Evolutionary conservation across 768 basidiomycete species (phyloP), one percentile per base, ranked within the genome.

Genomic region (Kwoniella europaea): DNA sequence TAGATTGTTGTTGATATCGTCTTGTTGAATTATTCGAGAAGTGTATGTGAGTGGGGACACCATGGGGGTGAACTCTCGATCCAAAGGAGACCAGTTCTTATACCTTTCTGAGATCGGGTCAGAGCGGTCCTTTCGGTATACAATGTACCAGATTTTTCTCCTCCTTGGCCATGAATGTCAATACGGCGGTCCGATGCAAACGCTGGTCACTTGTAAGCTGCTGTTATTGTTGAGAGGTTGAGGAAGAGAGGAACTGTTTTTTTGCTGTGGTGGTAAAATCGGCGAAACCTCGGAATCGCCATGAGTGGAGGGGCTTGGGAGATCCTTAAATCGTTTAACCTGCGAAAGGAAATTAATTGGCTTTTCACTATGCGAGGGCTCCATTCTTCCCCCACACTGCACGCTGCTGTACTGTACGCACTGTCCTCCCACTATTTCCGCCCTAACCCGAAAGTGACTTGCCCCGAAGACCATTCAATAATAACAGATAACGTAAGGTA

Each of bases 21-120:
- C 46, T 50, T 13, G 46, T 50, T 50, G 46, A 15, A 35, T 35
- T 35, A 4, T 35, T 35, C 35, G 35, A 35, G 35, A 35, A 35
- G 35, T 35, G 35, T 35, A 35, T 35, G 35, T 35, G 35, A 35
- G 12, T 61, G 59, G 59, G 42, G 59, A 61, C 59, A 61, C 59
- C 59, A 41, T 35, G 59, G 59, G 59, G 59, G 27, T 24, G 59
- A 29, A 27, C 29, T n/a, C 29, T 27, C 27, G 20, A 5, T 35
- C 13, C 15, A 27, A 15, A 35, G 15, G 57, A 41, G 15, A 58
- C 16, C 12, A 13, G 15, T 58, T 58, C 27, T 58, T 55, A 55
- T 55, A n/a, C 24, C 54, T 24, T 55, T 55, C 18, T 18, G 18
- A 13, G 20, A n/a, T 12, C 27, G 57, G 57, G 27, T 27, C 29